Evolutionary conservation across 1,284 basidiomycete species (phyloP).

Genomic region (Pascua guehoae): DNA sequence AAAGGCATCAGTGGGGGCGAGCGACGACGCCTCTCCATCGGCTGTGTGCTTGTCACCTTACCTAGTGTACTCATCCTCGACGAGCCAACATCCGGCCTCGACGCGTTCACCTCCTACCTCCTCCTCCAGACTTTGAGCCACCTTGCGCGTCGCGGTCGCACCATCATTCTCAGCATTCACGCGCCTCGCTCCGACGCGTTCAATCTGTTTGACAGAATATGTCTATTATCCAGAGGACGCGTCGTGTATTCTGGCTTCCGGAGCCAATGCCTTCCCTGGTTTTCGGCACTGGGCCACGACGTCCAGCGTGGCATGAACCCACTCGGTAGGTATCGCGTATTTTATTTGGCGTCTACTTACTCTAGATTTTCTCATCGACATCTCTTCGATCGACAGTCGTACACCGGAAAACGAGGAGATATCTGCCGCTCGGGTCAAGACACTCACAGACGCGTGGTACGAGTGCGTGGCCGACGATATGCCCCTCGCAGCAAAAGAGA

Average conservation of each 20-base stretch:
- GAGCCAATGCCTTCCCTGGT: slow-evolving; percentile 49
- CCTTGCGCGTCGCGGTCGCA: slow-evolving; percentile 53
- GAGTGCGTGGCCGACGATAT: not conserved
- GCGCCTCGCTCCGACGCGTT: slow-evolving; percentile 57
- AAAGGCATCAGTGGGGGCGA: slow-evolving; percentile 79
- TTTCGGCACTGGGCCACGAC: slow-evolving; percentile 43
- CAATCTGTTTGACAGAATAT: slow-evolving; percentile 52
- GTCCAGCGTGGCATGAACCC: slow-evolving; percentile 46
- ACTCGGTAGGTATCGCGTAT: slow-evolving; percentile 28
- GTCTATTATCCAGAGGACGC: slow-evolving; percentile 53
- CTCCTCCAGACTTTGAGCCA: slow-evolving; percentile 53
- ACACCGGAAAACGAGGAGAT: slow-evolving; percentile 48
- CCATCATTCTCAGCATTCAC: slow-evolving; percentile 55
- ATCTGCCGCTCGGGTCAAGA: slow-evolving; percentile 31
- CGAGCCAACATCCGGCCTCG: slow-evolving; percentile 48
- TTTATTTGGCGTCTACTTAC: slow-evolving; percentile 9
- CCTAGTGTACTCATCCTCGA: slow-evolving; percentile 79
- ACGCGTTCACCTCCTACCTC: slow-evolving; percentile 55
- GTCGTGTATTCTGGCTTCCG: slow-evolving; percentile 53
- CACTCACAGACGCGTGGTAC: slow-evolving; percentile 37
- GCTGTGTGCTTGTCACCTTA: slow-evolving; percentile 71
- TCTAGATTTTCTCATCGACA: slow-evolving; percentile 55
- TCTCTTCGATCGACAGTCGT: slow-evolving; percentile 53
- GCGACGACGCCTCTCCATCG: slow-evolving; percentile 74
- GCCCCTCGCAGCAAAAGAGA: not conserved